Percentiles rank a stretch among this genome's conserved stretches.
Conservation (phyloP, 2,329 filamentous ascomycete species). For the Bertia moriformis region DNA sequence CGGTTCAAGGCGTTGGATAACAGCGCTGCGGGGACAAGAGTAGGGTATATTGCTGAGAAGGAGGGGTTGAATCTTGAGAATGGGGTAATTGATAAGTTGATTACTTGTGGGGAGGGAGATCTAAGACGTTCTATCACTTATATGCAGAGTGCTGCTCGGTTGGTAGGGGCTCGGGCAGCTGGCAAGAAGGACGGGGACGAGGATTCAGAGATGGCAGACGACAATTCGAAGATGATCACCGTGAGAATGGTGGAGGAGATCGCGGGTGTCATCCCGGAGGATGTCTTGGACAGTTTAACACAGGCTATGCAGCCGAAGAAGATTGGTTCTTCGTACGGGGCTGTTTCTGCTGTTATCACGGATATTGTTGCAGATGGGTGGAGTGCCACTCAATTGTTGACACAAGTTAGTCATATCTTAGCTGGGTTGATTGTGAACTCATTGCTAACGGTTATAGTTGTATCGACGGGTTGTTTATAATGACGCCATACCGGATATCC, state of each 20-base stretch:
- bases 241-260: constrained; percentile 81
- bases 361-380: constrained; percentile 92
- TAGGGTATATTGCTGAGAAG: constrained; percentile 68
- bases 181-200: constrained; percentile 24
- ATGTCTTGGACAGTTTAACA: constrained; percentile 56
- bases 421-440: too few relatives aligned
- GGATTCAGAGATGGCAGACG: constrained; percentile 37
- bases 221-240: constrained; percentile 57
- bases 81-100: constrained; percentile 70
- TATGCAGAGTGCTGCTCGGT: constrained; percentile 78
- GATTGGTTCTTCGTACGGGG: constrained; percentile 51
- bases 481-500: constrained; percentile 66
- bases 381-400: constrained; percentile 80
- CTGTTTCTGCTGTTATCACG: constrained; percentile 66
- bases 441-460: constrained; percentile 31
- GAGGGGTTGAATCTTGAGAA: constrained; percentile 66
- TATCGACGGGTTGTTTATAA: constrained; percentile 75
- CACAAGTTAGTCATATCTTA: constrained; percentile 44
- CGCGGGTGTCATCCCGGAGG: constrained; percentile 76
- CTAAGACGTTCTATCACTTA: constrained; percentile 92
- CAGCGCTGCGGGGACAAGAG: constrained; percentile 61
- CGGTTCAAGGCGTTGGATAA: constrained; percentile 92
- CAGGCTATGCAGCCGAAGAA: constrained; percentile 53
- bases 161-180: constrained; percentile 55
- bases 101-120: constrained; percentile 84